Base-by-base conservation (phyloP, 129 eudicot genomes). In the Arctium lappa region DNA sequence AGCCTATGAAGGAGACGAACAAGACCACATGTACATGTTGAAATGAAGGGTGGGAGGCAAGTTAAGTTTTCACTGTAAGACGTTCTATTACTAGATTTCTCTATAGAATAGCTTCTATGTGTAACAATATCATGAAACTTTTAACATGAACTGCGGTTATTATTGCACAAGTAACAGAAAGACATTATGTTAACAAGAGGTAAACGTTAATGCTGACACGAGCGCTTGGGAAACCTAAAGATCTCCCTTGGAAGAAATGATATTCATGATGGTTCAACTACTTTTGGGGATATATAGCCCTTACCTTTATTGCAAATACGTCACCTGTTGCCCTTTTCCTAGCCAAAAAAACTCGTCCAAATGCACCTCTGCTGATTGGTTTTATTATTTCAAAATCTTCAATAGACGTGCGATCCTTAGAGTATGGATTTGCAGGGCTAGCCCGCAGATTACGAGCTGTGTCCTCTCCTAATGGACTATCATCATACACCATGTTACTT, bases 321-420 rank as follows among this genome's bases (percentile, higher is more conserved):
- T 96, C 99, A 73, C 99, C 99, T 77, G 99, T 96, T 69, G 99
- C 92, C 83, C 97, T 88, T 88, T 96, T 96, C 87, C 94, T 85
- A 12, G 98, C 97, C 78, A 96, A 87, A 82, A 96, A 96, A 77
- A 96, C 99, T 63, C 98, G 91, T 79, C 99, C 99, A 91, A 89
- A 96, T 62, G 99, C 99, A 56, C 99, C 99, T 88, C 99, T 89
- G 83, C 98, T 96, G 73, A 96, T 93, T 76, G 99, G 99, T 87
- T 93, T 96, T 77, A 96, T 93, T 77, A 96, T 96, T 90, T 96
- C 99, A 88, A 96, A 96, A 89, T 96, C 99, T 89, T 96, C 99
- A 72, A 96, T 96, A 44, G 99, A 88, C 34, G 99, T 96, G 42
- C 97, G 87, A 80, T 90, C 97, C 86, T 91, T 96, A 42, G 97